phyloP scores from a whole-genome alignment of 2,329 filamentous ascomycete species.

The Claviceps spartinae region DNA sequence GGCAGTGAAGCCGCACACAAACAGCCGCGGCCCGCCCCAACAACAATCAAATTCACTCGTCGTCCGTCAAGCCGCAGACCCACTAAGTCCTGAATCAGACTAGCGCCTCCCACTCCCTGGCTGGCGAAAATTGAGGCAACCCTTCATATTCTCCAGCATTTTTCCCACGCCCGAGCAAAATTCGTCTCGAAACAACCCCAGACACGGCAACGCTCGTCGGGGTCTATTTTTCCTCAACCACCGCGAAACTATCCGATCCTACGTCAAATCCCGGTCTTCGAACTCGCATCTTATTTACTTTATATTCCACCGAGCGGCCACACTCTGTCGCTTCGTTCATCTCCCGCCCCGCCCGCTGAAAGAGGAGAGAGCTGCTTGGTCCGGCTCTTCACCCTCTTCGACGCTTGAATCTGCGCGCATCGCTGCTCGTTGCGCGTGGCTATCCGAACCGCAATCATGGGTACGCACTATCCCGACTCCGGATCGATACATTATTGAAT shows the following conservation, averaged over 20 bases:
- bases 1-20: neutral
- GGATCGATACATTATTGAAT: neutral
- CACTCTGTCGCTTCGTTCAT: conserved; percentile 2
- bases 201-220: conserved; percentile 27
- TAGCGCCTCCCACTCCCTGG: conserved; percentile 29
- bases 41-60: neutral
- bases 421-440: conserved; percentile 34
- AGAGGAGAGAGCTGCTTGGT: conserved; percentile 12
- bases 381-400: conserved; percentile 13
- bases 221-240: conserved; percentile 16
- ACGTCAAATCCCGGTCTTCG: conserved; percentile 9
- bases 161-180: conserved; percentile 29
- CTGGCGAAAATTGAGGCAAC: conserved; percentile 29
- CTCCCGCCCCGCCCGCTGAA: conserved; percentile 7
- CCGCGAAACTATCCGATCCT: conserved; percentile 9
- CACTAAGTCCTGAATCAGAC: conserved; percentile 10
- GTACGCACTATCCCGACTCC: conserved; percentile 25
- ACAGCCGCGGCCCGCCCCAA: neutral
- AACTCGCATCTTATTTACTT: neutral
- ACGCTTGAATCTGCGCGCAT: conserved; percentile 22
- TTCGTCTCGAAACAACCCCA: conserved; percentile 28
- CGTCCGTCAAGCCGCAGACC: conserved; percentile 1
- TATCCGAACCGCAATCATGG: conserved; percentile 44
- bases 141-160: conserved; percentile 23
- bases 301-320: conserved; percentile 2